Conservation (phyloP, 257 asterid genomes). For the Solanum sejunctum region DNA sequence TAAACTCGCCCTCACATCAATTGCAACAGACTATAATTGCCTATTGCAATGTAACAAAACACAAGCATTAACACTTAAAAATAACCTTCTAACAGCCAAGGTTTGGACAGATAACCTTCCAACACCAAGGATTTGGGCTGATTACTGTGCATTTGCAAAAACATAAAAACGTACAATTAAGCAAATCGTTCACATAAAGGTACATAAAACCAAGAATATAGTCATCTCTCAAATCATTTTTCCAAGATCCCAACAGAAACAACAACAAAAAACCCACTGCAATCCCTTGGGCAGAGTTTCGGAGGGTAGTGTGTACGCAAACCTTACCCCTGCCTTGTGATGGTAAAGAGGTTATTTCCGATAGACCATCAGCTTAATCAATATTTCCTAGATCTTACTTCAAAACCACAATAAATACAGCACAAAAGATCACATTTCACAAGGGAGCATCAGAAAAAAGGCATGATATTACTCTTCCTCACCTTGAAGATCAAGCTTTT, state of each 20-base stretch:
- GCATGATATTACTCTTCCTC: not conserved
- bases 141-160: not conserved
- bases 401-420: not conserved
- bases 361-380: not conserved
- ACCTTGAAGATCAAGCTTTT: conserved; percentile 73
- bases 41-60: not conserved
- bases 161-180: not conserved
- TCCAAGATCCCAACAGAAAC: not conserved
- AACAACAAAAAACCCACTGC: not conserved
- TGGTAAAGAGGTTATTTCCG: not conserved
- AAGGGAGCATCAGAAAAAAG: not conserved
- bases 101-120: not conserved
- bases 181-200: not conserved
- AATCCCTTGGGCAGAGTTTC: not conserved
- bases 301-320: not conserved
- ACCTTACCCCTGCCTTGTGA: not conserved
- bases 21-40: not conserved
- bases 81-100: not conserved
- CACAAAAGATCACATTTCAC: not conserved
- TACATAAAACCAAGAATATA: not conserved
- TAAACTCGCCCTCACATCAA: no score
- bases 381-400: not conserved
- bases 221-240: not conserved
- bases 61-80: not conserved
- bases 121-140: not conserved